phyloP scores from a whole-genome alignment of 176 grass and related monocot genomes.

The Triticum turgidum region DNA sequence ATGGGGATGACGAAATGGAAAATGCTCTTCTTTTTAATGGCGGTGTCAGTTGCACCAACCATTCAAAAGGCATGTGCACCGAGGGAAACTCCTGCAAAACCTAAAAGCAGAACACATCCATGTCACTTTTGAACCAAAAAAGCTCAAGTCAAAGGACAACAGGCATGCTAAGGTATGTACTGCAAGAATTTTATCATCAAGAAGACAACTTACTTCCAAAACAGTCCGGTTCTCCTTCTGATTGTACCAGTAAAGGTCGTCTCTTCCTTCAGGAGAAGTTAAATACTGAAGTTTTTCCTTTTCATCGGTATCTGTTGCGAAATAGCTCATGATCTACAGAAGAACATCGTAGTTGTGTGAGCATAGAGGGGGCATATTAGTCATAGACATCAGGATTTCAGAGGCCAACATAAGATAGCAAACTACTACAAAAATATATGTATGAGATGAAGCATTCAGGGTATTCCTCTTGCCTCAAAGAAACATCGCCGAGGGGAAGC shows the following conservation, averaged over 20 bases:
- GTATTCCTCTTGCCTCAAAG: constrained; percentile 67
- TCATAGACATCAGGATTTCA: constrained; percentile 1
- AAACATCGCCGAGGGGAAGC: constrained; percentile 88
- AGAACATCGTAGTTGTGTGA: constrained; percentile 10
- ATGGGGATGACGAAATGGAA: too few species aligned
- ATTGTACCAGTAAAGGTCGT: constrained; percentile 77
- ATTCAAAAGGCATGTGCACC: too few species aligned
- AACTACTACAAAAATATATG: not conserved
- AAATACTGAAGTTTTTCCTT: constrained; percentile 82
- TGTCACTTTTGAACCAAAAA: not conserved
- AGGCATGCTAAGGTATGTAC: not conserved
- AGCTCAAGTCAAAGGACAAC: not conserved
- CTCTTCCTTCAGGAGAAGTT: constrained; percentile 88
- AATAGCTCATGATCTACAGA: constrained; percentile 81
- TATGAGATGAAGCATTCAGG: constrained; percentile 1
- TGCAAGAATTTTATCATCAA: not conserved
- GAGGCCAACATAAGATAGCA: not conserved
- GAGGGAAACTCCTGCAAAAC: too few species aligned
- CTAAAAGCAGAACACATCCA: not conserved
- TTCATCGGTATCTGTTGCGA: constrained; percentile 55
- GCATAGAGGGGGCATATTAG: not conserved
- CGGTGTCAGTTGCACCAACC: too few species aligned
- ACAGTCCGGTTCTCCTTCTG: constrained; percentile 83
- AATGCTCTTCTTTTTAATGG: too few species aligned
- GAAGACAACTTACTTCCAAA: constrained; percentile 55